Conservation (phyloP, 257 asterid species). For the Nicotiana noctiflora region DNA sequence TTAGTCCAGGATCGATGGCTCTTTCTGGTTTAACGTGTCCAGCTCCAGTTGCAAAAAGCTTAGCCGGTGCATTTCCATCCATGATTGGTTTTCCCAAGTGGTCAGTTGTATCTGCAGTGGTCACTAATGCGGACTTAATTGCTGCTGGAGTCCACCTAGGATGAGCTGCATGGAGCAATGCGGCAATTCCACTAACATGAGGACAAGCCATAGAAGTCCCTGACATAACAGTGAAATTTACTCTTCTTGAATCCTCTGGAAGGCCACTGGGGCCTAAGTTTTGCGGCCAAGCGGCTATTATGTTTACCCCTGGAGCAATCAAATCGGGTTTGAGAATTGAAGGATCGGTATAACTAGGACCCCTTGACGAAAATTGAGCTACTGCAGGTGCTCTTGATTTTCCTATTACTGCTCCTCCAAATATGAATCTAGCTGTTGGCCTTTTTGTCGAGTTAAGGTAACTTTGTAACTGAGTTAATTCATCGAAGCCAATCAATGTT, state of each 20-base stretch:
- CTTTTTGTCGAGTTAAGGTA: conserved; percentile 49
- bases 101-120: conserved; percentile 60
- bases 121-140: conserved; percentile 79
- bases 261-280: conserved; percentile 86
- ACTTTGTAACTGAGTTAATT: conserved; percentile 39
- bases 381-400: conserved; percentile 73
- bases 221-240: conserved; percentile 83
- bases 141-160: conserved; percentile 85
- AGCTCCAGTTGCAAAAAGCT: conserved; percentile 66
- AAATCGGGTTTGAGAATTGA: conserved; percentile 79
- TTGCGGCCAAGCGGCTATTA: conserved; percentile 93
- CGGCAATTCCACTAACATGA: conserved; percentile 77
- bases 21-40: conserved; percentile 77
- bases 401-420: conserved; percentile 63
- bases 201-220: conserved; percentile 99
- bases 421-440: conserved; percentile 60
- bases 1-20: conserved; percentile 74
- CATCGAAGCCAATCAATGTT: conserved; percentile 62
- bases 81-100: conserved; percentile 58
- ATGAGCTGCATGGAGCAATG: conserved; percentile 61
- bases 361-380: conserved; percentile 87
- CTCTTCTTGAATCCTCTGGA: conserved; percentile 79
- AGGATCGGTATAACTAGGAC: conserved; percentile 78
- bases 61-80: conserved; percentile 71
- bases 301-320: conserved; percentile 91